Evolutionary conservation across 306 rosid genomes (phyloP).

Genomic region (Trifolium repens): DNA sequence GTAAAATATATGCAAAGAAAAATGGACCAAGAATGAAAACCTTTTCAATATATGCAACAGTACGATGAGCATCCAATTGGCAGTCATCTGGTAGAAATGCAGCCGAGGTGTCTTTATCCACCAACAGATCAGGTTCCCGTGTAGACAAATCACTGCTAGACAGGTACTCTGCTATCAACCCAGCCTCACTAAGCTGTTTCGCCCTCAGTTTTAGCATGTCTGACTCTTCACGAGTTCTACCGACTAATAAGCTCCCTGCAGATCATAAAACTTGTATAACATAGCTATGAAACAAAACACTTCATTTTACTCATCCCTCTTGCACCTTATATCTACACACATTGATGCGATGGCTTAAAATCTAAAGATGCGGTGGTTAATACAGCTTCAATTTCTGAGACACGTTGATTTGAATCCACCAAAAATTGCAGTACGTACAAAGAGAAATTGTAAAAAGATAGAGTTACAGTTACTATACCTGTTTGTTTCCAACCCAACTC

Average conservation of each 20-base stretch:
- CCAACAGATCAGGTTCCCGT: conserved; percentile 75
- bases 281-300: not conserved
- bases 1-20: conserved; percentile 5
- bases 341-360: no score
- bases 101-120: conserved; percentile 65
- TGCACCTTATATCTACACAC: not conserved
- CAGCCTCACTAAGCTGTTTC: conserved; percentile 62
- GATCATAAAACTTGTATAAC: conserved; percentile 23
- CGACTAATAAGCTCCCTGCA: conserved; percentile 82
- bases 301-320: not conserved
- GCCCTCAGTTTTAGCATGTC: conserved; percentile 67
- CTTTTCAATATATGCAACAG: conserved; percentile 69
- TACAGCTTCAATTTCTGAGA: conserved; percentile 22
- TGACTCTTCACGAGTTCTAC: conserved; percentile 62
- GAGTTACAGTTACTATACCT: conserved; percentile 46
- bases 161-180: conserved; percentile 73
- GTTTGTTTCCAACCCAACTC: conserved; percentile 84
- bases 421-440: conserved; percentile 21
- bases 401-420: not conserved
- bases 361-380: not conserved
- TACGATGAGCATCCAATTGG: conserved; percentile 81
- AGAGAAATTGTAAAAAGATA: conserved; percentile 22
- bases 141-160: conserved; percentile 61
- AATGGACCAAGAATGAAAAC: conserved; percentile 42
- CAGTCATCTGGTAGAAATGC: conserved; percentile 81